A percentile compares a stretch with the other conserved stretches of the same genome.
These are phyloP conservation scores for Cicer cuneatum DNA, from an alignment of 306 rosid genomes.

Conservation along the genomic window DNA sequence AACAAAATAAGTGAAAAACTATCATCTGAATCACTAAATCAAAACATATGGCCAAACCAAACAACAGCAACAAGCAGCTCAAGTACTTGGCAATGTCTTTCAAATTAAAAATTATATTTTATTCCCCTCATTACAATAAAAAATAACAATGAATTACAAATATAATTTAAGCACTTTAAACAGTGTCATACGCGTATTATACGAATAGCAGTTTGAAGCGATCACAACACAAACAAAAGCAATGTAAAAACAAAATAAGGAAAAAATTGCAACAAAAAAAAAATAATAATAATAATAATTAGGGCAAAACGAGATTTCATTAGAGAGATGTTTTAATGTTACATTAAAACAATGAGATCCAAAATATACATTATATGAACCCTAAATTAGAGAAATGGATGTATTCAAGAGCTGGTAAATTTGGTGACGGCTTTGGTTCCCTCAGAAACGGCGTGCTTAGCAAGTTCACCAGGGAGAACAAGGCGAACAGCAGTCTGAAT, in stretches of 20 bases:
- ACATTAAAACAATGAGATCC: neutral
- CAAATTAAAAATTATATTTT: no score
- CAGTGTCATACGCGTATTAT: no score
- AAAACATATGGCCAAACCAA: no score
- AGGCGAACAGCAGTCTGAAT: conserved; percentile 58
- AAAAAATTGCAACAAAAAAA: neutral
- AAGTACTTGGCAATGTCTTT: no score
- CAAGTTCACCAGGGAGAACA: conserved; percentile 54
- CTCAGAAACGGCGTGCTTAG: conserved; percentile 59
- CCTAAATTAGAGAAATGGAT: neutral
- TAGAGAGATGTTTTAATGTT: neutral
- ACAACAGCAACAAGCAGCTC: no score
- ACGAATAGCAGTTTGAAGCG: neutral
- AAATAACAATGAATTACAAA: no score
- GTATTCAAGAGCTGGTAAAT: conserved; percentile 46
- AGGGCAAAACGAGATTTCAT: neutral
- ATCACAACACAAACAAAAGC: neutral
- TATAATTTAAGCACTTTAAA: no score
- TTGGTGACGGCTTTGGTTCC: conserved; percentile 62
- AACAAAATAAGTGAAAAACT: no score
- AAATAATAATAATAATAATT: no score
- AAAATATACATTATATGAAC: conserved; percentile 1
- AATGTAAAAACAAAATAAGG: neutral
- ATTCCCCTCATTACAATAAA: no score
- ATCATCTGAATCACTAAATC: no score